Base-by-base conservation (phyloP, 2,329 filamentous ascomycete species). In the Mycosphaerella sp. region DNA sequence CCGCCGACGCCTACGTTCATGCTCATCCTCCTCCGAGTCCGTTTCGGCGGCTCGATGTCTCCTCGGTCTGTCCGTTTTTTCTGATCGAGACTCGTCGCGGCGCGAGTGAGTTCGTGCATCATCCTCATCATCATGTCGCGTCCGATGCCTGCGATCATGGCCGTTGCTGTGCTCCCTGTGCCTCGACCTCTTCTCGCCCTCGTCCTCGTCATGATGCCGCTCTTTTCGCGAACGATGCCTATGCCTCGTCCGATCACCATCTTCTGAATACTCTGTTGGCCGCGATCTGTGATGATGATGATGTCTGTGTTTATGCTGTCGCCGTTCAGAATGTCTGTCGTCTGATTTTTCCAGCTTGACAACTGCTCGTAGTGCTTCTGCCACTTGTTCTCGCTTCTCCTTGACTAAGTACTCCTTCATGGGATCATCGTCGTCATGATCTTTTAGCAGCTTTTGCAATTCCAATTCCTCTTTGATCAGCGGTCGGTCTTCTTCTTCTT, bases 331-430 rank as follows among this genome's bases (percentile, higher is more conserved):
- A 23, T 14, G 40, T 0, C 44, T 31, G 7, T 44, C 29, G 29
- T 45, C 32, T 11, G 9, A 21, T 26, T 26, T 53, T 8, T 67
- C 79, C 11, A 78, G 75, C 54, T 76, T 75, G 62, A 77, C 76
- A 48, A 78, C 68, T 8, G 72, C 79, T 59, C 77, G 76, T 62
- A 87, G 72, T 2, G 89, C 91, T 55, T 81, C 80, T 51, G 86
- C 83, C 10, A 95, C 81, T 69, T 95, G 89, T 68, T 89, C 89
- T 72, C 87, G 90, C 79, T 97, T 96, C 72, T 95, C 87, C 59
- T 92, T 82, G 48, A 96, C 83, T 59, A 97, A 69, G 64, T 88
- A 96, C 38, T 82, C 83, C 72, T 95, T 96, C 93, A 98, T 98
- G 0, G 93, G 93, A 69, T 98, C 93, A 57, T 97, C 92, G 23